phyloP scores from a whole-genome alignment of 805 yeast species.

The Kazachstania viticola region DNA sequence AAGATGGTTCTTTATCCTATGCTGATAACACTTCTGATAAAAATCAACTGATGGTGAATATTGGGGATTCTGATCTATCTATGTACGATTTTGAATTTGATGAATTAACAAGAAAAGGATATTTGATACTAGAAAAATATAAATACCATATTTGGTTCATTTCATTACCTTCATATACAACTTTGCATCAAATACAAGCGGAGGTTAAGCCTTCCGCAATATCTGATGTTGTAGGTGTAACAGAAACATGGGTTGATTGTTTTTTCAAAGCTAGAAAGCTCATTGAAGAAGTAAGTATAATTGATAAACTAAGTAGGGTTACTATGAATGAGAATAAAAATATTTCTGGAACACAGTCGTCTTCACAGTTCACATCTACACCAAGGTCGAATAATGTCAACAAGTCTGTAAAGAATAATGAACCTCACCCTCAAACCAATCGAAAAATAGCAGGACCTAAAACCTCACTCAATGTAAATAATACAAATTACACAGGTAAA shows the following conservation, averaged over 20 bases:
- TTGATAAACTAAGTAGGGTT: conserved; percentile 6
- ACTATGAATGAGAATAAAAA: conserved; percentile 1
- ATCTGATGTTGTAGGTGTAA: conserved; percentile 1
- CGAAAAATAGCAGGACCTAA: not conserved
- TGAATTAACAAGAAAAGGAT: conserved; percentile 45
- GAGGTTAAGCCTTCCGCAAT: not conserved
- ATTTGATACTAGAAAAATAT: conserved; percentile 50
- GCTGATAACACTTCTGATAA: conserved; percentile 2
- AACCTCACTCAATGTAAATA: too few relatives aligned
- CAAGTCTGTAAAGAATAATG: not conserved
- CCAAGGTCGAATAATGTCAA: not conserved
- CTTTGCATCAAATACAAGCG: not conserved
- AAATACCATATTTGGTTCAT: conserved; percentile 48
- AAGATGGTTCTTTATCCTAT: conserved; percentile 14
- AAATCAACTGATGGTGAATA: conserved; percentile 13
- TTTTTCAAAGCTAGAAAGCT: conserved; percentile 54
- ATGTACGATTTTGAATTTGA: conserved; percentile 76
- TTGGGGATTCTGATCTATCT: conserved; percentile 42
- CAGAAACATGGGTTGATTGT: conserved; percentile 59
- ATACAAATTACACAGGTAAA: not conserved
- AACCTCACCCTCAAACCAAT: not conserved
- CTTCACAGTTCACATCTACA: conserved; percentile 1
- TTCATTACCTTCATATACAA: conserved; percentile 28
- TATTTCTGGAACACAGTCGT: not conserved
- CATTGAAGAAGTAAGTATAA: conserved; percentile 24